Percentiles rank a stretch among this genome's conserved stretches.
phyloP scores from a whole-genome alignment of 2,329 filamentous ascomycete genomes.

The Waltergamsia citrina region DNA sequence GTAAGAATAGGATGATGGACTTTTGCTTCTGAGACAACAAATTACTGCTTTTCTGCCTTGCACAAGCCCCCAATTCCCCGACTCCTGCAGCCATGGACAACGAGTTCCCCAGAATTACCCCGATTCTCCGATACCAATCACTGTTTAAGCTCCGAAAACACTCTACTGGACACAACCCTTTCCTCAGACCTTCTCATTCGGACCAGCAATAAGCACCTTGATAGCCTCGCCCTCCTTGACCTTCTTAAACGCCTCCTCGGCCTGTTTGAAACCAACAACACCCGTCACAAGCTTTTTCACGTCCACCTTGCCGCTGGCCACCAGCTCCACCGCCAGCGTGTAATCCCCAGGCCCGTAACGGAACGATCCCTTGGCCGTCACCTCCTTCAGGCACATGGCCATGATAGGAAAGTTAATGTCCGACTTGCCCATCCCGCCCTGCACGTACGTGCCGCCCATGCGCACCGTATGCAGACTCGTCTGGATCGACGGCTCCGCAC shows the following conservation, averaged over 20 bases:
- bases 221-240: constrained; percentile 76
- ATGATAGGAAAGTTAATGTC: constrained; percentile 91
- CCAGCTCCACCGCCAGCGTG: constrained; percentile 68
- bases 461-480: constrained; percentile 61
- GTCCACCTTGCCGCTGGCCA: constrained; percentile 62
- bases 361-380: constrained; percentile 81
- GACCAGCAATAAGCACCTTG: constrained; percentile 59
- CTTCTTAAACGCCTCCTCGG: constrained; percentile 78
- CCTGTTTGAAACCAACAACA: constrained; percentile 69
- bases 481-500: constrained; percentile 72
- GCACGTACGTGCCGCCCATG: constrained; percentile 67
- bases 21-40: no score
- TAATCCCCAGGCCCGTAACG: constrained; percentile 86
- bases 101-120: neutral
- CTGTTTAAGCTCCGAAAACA: no score
- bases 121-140: constrained; percentile 2
- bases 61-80: no score
- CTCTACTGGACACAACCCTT: no score
- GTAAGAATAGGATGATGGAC: no score
- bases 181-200: constrained; percentile 42
- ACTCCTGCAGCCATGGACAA: no score
- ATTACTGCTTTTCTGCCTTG: no score
- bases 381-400: constrained; percentile 80
- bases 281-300: constrained; percentile 76
- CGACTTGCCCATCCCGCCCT: constrained; percentile 81